These are phyloP conservation scores for Boletus tylopilopsis DNA, from an alignment of 768 basidiomycete genomes.

Conservation along the genomic window DNA sequence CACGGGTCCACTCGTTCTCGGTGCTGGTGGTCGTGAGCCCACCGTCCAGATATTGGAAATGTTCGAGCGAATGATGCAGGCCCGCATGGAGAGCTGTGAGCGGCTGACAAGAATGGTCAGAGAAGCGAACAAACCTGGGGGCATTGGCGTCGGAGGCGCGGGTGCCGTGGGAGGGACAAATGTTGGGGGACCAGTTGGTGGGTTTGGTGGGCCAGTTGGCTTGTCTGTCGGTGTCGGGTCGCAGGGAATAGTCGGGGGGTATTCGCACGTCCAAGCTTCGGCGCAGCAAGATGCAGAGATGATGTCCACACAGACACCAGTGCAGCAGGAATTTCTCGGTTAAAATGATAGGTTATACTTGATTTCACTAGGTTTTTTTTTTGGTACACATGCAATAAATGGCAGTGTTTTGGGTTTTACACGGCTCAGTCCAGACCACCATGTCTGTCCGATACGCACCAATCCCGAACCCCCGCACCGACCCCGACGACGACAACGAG, in stretches of 20 bases:
- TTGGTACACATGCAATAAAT: not conserved
- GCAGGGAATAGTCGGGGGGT: constrained; percentile 19
- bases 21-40: constrained; percentile 33
- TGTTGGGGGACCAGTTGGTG: no score
- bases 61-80: constrained; percentile 70
- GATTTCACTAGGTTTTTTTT: not conserved
- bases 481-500: constrained; percentile 50
- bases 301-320: constrained; percentile 9
- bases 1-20: constrained; percentile 26
- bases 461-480: constrained; percentile 53
- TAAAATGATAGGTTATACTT: not conserved
- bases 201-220: constrained; percentile 29
- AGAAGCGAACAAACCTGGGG: constrained; percentile 26
- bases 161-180: constrained; percentile 7
- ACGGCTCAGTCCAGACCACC: not conserved
- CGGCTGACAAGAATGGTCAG: constrained; percentile 56
- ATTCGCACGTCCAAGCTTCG: constrained; percentile 9
- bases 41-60: constrained; percentile 56
- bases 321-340: constrained; percentile 22
- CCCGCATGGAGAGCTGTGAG: constrained; percentile 73
- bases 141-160: constrained; percentile 6
- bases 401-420: constrained; percentile 4
- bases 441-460: constrained; percentile 67
- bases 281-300: constrained; percentile 12
- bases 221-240: constrained; percentile 19